Conservation (phyloP, 208 protist genomes). For the Crithidia fasciculata region DNA sequence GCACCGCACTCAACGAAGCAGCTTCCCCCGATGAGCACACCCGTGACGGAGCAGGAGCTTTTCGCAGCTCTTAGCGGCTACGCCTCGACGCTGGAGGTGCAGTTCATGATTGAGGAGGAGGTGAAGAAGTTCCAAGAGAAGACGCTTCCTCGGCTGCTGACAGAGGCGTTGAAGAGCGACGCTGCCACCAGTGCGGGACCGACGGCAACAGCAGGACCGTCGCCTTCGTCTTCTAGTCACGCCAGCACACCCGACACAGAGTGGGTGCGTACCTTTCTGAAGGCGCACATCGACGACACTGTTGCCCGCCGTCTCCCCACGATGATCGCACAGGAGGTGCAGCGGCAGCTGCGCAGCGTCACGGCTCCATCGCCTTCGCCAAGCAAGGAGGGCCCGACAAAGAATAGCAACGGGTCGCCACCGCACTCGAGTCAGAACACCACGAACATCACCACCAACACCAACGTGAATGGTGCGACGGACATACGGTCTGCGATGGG, state of each 20-base stretch:
- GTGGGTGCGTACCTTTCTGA: constrained; percentile 41
- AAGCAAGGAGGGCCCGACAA: not conserved
- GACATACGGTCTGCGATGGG: not conserved
- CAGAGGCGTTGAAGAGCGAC: not conserved
- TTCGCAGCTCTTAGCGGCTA: constrained; percentile 45
- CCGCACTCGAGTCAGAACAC: not conserved
- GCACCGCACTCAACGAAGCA: not conserved
- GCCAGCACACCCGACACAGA: constrained; percentile 10
- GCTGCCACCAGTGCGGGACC: too few relatives aligned
- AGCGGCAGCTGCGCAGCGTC: constrained; percentile 28
- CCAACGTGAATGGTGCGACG: not conserved
- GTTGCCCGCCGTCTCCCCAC: constrained; percentile 16
- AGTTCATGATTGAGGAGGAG: constrained; percentile 67
- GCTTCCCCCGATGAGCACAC: constrained; percentile 10
- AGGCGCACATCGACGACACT: constrained; percentile 34
- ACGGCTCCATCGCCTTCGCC: not conserved
- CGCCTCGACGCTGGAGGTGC: constrained; percentile 59
- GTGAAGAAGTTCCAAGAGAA: constrained; percentile 43
- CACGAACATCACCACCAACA: not conserved
- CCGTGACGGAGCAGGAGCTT: constrained; percentile 38
- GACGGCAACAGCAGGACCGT: too few relatives aligned
- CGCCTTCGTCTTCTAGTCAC: not conserved
- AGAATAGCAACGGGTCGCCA: not conserved
- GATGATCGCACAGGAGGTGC: constrained; percentile 38
- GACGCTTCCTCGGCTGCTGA: constrained; percentile 22